phyloP scores from a whole-genome alignment of 148 eudicot genomes.

The Heliosperma pusillum region DNA sequence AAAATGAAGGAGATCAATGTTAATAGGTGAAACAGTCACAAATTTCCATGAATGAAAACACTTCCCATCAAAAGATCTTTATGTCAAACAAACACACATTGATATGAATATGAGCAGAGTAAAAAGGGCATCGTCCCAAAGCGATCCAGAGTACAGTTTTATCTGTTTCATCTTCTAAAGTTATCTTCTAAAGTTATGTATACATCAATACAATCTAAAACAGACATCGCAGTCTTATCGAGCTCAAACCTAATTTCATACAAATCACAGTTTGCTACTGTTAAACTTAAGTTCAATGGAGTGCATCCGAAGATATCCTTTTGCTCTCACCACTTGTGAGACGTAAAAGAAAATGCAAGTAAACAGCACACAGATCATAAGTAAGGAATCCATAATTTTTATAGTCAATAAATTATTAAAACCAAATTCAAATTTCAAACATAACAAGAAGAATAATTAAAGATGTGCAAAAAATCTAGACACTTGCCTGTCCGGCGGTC shows the following conservation, averaged over 20 bases:
- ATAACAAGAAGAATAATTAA: background rate
- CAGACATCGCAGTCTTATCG: background rate
- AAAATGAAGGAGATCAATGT: background rate
- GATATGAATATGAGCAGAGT: background rate
- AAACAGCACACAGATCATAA: background rate
- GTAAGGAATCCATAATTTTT: background rate
- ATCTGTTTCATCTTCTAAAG: background rate
- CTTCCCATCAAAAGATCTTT: background rate
- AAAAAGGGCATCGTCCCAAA: background rate
- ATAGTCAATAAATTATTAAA: background rate
- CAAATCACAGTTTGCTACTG: background rate
- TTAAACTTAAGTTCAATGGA: background rate
- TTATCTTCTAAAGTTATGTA: background rate
- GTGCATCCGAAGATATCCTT: background rate
- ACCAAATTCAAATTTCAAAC: background rate
- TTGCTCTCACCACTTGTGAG: background rate
- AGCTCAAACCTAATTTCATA: background rate
- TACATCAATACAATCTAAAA: background rate
- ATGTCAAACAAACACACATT: background rate
- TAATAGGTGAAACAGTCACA: background rate
- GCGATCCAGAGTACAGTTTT: background rate
- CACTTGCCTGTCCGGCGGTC: constrained; percentile 66
- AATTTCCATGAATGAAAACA: background rate
- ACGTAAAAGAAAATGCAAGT: background rate
- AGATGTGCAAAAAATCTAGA: constrained; percentile 20